These are phyloP conservation scores for Syzygium syzygioides DNA, from an alignment of 441 rosid genomes.

Conservation along the genomic window DNA sequence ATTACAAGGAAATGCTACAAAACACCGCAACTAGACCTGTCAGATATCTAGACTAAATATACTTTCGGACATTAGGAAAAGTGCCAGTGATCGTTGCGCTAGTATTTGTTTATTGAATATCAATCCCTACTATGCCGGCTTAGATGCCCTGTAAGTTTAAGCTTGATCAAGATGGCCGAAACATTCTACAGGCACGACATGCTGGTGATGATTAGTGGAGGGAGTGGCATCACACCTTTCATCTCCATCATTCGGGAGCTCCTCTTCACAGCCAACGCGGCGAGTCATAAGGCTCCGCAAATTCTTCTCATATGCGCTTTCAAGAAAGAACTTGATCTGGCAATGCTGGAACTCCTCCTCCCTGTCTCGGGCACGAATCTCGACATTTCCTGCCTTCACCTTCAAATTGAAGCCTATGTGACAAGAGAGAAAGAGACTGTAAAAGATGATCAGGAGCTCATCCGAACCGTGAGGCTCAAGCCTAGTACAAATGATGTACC, in stretches of 20 bases:
- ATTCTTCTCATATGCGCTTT: conserved; percentile 9
- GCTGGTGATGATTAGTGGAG: conserved; percentile 18
- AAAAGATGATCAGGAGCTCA: neutral
- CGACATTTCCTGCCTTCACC: neutral
- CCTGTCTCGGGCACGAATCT: neutral
- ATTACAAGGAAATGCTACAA: neutral
- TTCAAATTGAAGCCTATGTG: conserved; percentile 15
- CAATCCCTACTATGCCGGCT: neutral
- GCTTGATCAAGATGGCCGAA: neutral
- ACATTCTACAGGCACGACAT: neutral
- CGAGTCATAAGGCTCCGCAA: neutral
- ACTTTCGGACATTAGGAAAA: neutral
- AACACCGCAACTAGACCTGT: neutral
- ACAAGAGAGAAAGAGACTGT: conserved; percentile 7
- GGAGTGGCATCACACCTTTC: conserved; percentile 13
- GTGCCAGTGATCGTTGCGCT: neutral
- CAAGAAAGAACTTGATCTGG: conserved; percentile 10
- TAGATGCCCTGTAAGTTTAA: neutral
- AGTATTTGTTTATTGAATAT: neutral
- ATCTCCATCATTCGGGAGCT: conserved; percentile 9
- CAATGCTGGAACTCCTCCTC: conserved; percentile 14
- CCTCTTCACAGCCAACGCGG: neutral
- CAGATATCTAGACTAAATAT: neutral
- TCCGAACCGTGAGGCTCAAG: neutral
- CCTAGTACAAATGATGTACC: neutral